Evolutionary conservation across 139 green algal genomes (phyloP), one percentile per base, ranked within the genome.

Genomic region (Chlamydomonas incerta): DNA sequence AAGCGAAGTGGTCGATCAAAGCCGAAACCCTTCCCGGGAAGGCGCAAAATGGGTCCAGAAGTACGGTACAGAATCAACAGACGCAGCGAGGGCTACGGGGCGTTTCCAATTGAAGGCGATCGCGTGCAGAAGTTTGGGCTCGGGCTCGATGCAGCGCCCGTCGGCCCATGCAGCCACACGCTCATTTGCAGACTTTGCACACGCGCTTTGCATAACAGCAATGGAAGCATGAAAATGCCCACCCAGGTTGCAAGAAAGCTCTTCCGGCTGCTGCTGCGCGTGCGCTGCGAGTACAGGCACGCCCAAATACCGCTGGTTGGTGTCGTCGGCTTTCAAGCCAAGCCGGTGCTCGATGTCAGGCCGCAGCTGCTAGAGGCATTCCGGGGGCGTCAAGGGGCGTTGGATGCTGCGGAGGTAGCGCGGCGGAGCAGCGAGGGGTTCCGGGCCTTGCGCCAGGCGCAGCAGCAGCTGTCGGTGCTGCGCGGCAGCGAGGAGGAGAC

Each of bases 381-480:
- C 62, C 65, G 77, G 2, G 20, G 62, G 37, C 3, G 35, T 1
- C 10, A 21, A 15, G 31, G 31, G 11, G 50, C 73, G 8, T 50
- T 8, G 1, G 35, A 41, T 41, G 23, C 60, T 31, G 37, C 0
- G 1, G 29, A 73, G 3, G 13, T 35, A 11, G 76, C 28, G 28
- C 9, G 34, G 21, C 73, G 52, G 13, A 29, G 34, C 15, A 82
- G 46, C 46, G 79, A 85, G 3, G 79, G 66, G 13, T 85, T 85
- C 65, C 65, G 79, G 11, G 79, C 79, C 5, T 31, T 85, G 26
- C 79, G 79, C 4, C 65, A 75, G 24, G 31, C 47, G 10, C 79
- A 85, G 66, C 65, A 75, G 31, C 79, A 85, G 50, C 79, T 85
- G 23, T 3, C 62, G 6, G 67, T 85, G 4, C 65, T 85, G 15